Conservation (phyloP, 768 basidiomycete species). For the Podaxis sp. region DNA sequence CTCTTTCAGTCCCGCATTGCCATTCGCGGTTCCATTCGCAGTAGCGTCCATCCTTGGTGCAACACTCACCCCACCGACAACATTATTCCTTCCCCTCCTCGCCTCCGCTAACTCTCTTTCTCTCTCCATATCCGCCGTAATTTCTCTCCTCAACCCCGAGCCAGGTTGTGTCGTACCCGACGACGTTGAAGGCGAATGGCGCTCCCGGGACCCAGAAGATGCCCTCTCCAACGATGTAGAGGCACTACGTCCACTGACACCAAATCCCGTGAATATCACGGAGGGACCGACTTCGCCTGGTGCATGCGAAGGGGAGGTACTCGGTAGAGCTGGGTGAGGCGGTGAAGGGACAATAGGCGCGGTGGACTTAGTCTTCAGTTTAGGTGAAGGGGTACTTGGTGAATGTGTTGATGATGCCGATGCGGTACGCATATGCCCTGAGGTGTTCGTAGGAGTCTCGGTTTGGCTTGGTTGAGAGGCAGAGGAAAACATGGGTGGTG, state of each 20-base stretch:
- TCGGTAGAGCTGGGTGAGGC: constrained; percentile 12
- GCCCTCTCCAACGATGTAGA: constrained; percentile 13
- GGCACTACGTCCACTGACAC: not conserved
- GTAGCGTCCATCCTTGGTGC: not conserved
- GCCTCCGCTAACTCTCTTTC: constrained; percentile 11
- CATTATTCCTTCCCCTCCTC: constrained; percentile 3
- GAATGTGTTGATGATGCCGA: constrained; percentile 8
- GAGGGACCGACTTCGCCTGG: constrained; percentile 11
- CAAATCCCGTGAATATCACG: not conserved
- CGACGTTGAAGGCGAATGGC: constrained; percentile 3
- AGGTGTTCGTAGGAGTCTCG: not conserved
- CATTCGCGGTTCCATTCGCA: constrained; percentile 14
- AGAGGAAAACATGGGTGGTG: constrained; percentile 3
- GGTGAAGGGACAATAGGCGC: constrained; percentile 16
- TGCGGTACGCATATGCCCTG: constrained; percentile 1
- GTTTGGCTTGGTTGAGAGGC: not conserved
- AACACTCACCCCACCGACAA: not conserved
- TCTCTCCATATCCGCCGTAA: not conserved
- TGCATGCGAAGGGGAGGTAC: constrained; percentile 14
- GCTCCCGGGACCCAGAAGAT: constrained; percentile 11
- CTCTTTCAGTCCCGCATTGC: constrained; percentile 12
- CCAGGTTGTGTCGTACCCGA: constrained; percentile 3
- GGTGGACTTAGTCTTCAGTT: not conserved
- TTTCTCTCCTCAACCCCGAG: not conserved
- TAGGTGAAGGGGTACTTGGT: not conserved